These are phyloP conservation scores for Eucalyptus guilfoylei DNA, from an alignment of 345 rosid genomes.

Conservation along the genomic window DNA sequence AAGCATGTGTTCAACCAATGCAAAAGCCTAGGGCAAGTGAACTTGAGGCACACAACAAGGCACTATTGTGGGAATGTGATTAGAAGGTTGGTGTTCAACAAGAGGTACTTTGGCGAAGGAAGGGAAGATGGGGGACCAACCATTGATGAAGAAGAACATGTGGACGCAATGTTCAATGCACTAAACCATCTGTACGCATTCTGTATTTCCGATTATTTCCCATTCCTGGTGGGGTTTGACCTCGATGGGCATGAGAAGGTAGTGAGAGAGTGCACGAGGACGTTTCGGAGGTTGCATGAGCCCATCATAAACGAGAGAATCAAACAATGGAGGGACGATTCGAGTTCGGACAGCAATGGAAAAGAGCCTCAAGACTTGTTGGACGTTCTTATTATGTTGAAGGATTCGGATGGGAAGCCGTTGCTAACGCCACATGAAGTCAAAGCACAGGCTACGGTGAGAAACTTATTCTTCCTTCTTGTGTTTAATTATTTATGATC, in stretches of 20 bases:
- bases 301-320: not conserved
- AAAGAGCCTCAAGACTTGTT: not conserved
- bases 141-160: not conserved
- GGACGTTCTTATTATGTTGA: not conserved
- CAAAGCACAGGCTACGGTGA: not conserved
- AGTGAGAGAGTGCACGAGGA: not conserved
- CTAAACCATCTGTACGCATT: slow-evolving; percentile 1
- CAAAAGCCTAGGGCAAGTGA: not conserved
- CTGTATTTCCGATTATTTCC: not conserved
- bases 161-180: not conserved
- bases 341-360: not conserved
- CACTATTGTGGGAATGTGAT: not conserved
- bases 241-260: slow-evolving; percentile 2
- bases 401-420: not conserved
- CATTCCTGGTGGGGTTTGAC: slow-evolving; percentile 1
- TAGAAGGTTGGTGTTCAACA: not conserved
- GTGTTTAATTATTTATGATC: not conserved
- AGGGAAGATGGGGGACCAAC: not conserved
- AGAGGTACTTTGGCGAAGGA: slow-evolving; percentile 3
- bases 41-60: not conserved
- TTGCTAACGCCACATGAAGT: not conserved
- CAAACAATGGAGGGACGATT: not conserved
- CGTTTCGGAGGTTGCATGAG: not conserved
- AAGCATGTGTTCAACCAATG: slow-evolving; percentile 8
- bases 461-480: not conserved